These are phyloP conservation scores for Pleurotus platypus DNA, from an alignment of 768 basidiomycete genomes.

Conservation along the genomic window DNA sequence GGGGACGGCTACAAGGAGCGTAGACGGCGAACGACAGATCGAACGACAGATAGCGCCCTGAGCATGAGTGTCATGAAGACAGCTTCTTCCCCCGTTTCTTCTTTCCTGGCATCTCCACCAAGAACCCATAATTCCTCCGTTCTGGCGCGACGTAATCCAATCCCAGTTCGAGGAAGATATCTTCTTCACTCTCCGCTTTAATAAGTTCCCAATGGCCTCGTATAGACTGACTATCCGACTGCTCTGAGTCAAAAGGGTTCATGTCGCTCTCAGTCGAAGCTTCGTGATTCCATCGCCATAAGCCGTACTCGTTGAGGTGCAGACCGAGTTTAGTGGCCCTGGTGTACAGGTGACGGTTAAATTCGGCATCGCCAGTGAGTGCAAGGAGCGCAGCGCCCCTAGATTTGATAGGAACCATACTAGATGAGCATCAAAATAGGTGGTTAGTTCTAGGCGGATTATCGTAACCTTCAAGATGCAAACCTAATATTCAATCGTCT, in stretches of 20 bases:
- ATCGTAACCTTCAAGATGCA: constrained; percentile 11
- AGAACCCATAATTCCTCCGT: constrained; percentile 31
- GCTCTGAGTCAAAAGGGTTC: not conserved
- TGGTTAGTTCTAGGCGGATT: too few relatives aligned
- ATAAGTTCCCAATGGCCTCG: constrained; percentile 47
- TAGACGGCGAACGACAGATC: too few relatives aligned
- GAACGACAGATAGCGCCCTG: too few relatives aligned
- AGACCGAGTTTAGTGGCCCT: constrained; percentile 43
- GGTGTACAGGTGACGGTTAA: constrained; percentile 35
- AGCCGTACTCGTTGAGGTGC: constrained; percentile 56
- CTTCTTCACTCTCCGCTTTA: constrained; percentile 38
- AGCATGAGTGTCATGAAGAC: not conserved
- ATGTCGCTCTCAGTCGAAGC: constrained; percentile 3
- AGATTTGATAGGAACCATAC: constrained; percentile 45
- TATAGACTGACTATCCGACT: constrained; percentile 4
- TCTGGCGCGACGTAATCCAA: constrained; percentile 37
- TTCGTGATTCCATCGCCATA: constrained; percentile 53
- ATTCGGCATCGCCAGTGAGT: constrained; percentile 54
- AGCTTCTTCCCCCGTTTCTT: constrained; percentile 1
- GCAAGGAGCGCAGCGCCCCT: constrained; percentile 49
- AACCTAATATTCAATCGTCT: constrained; percentile 35
- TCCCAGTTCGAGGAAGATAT: constrained; percentile 39
- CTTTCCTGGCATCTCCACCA: constrained; percentile 3
- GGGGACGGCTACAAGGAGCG: too few relatives aligned
- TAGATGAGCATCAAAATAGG: constrained; percentile 13